phyloP scores from a whole-genome alignment of 1,139 yeast species.

The Debaryomycetaceae sp. region DNA sequence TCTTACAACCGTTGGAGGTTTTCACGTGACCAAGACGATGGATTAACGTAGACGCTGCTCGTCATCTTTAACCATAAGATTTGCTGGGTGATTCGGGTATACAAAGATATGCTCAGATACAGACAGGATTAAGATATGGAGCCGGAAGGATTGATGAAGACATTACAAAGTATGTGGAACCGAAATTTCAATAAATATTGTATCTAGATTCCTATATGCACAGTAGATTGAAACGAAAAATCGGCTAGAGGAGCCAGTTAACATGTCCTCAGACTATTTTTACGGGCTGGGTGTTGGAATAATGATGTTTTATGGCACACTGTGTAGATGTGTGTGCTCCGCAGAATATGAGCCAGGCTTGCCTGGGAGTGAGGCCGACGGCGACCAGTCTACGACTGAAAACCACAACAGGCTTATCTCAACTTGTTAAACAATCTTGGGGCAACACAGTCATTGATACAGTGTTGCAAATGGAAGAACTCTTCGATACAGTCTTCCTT shows the following conservation, averaged over 20 bases:
- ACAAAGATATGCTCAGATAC: too few relatives aligned
- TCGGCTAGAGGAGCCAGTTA: neutral
- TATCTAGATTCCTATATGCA: slow-evolving; percentile 9
- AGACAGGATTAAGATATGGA: too few relatives aligned
- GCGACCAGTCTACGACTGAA: neutral
- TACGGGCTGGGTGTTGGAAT: neutral
- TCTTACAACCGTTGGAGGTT: neutral
- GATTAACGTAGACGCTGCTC: too few relatives aligned
- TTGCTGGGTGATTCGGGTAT: too few relatives aligned
- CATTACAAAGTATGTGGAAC: neutral
- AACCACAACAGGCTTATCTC: slow-evolving; percentile 44
- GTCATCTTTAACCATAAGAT: too few relatives aligned
- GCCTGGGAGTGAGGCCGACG: neutral
- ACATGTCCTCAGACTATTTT: neutral
- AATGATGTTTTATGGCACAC: neutral
- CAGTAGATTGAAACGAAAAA: slow-evolving; percentile 5
- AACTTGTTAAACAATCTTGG: slow-evolving; percentile 85
- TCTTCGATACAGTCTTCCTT: slow-evolving; percentile 98
- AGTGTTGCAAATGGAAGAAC: slow-evolving; percentile 94
- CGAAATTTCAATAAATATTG: neutral
- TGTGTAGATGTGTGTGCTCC: neutral
- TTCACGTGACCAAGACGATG: neutral
- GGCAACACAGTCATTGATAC: slow-evolving; percentile 88
- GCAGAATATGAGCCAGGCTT: neutral
- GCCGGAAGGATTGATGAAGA: too few relatives aligned